Base-by-base conservation (phyloP, 2,329 filamentous ascomycete genomes). In the Arachnomyces sp. region DNA sequence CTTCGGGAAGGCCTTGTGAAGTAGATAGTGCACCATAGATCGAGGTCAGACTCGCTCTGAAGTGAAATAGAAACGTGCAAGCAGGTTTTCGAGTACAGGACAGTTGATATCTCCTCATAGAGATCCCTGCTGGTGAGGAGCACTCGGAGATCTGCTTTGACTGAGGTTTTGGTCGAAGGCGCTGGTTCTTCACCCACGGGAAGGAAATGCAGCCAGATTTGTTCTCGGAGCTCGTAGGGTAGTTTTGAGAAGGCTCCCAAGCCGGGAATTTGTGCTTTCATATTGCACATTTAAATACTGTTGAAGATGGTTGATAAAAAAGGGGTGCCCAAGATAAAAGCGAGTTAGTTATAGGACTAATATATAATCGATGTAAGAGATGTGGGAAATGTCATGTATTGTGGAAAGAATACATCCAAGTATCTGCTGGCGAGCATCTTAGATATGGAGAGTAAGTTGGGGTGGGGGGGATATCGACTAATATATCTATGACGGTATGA, bases 191-290 rank as follows among this genome's bases (percentile, higher is more conserved):
- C n/a, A 14, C 15, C 14, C 18, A 25, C 31, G n/a, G 43, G 43
- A 25, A 43, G 34, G 20, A 45, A 43, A 11, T 43, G 20, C 16
- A 38, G 15, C 43, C 43, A 45, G 17, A 45, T 43, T 14, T 34
- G 36, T 31, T 40, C 31, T 2, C 43, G 43, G 13, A 45, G 29
- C 25, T 45, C 43, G 36, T 38, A 43, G 15, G 43, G 43, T 11
- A 45, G 28, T 31, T 20, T 34, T 34, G 36, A 40, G 20, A 45
- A 29, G 16, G 29, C 15, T 7, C 43, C 43, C 20, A 34, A 35
- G 13, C 34, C 16, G 13, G 15, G 31, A 28, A 35, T 17, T 29
- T 35, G 18, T 3, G 13, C 18, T 16, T 17, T 28, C 15, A 35
- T 40, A 28, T 13, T 35, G 31, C n/a, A n/a, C n/a, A n/a, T n/a